Evolutionary conservation across 345 rosid genomes (phyloP).

Genomic region (Gossypium arboreum): DNA sequence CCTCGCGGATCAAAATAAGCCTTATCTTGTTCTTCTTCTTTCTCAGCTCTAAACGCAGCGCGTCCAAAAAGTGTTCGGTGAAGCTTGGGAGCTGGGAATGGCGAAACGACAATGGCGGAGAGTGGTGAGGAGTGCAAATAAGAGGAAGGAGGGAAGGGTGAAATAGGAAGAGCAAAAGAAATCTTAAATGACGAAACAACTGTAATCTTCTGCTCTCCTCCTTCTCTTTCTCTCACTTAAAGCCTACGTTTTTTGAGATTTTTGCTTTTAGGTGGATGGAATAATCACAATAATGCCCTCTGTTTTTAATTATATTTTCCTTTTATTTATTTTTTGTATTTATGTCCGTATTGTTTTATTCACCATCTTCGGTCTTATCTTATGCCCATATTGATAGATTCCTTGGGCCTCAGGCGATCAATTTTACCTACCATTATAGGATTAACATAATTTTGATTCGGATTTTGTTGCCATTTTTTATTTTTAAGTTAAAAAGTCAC

Average conservation of each 20-base stretch:
- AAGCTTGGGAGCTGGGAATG: conserved; percentile 31
- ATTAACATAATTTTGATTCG: too few species aligned
- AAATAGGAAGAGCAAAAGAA: conserved; percentile 20
- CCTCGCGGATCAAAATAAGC: conserved; percentile 27
- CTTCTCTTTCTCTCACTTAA: conserved; percentile 32
- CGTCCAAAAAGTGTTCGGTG: conserved; percentile 21
- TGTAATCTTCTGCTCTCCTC: conserved; percentile 2
- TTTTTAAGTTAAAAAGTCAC: too few species aligned
- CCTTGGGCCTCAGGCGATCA: too few species aligned
- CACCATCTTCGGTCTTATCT: too few species aligned
- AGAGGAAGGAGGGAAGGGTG: conserved; percentile 7
- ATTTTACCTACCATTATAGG: too few species aligned
- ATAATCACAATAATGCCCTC: conserved; percentile 29
- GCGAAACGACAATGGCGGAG: conserved; percentile 23
- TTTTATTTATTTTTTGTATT: not conserved
- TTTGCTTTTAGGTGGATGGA: conserved; percentile 15
- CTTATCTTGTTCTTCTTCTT: not conserved
- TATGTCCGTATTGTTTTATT: too few species aligned
- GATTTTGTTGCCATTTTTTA: too few species aligned
- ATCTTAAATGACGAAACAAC: conserved; percentile 28
- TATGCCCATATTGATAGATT: too few species aligned
- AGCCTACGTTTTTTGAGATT: conserved; percentile 31
- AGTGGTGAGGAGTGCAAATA: conserved; percentile 34
- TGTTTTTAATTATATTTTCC: not conserved
- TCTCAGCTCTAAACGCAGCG: not conserved